Evolutionary conservation across 2,329 filamentous ascomycete species (phyloP), one percentile per base, ranked within the genome.

Genomic region (Pezicula rhizophila): DNA sequence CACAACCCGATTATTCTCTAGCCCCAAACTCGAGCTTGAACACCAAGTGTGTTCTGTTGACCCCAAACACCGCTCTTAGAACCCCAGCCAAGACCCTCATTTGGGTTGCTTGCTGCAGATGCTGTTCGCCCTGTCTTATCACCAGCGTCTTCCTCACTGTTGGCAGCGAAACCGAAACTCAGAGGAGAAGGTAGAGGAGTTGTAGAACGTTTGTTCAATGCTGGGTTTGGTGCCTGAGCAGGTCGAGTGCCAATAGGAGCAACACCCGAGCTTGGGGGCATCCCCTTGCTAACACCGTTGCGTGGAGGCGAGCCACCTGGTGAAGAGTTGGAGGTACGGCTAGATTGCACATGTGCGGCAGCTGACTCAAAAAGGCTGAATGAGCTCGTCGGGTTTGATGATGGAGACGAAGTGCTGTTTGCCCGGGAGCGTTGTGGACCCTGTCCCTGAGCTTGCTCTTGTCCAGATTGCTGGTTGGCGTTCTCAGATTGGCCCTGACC

Each of bases 171-270:
- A 20, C 85, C 84, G 54, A 84, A 85, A 66, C 85, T 85, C 46
- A 93, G 75, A 11, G 91, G 90, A n/a, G 90, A 95, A n/a, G 90
- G 84, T 26, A 96, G 77, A 47, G 92, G 91, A 2, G 91, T 95
- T 7, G 89, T 95, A 0, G 91, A 89, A 51, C 89, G 87, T 49
- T 67, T 65, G 68, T 78, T 86, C 57, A 88, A 66, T 8, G 77
- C 74, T 31, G 79, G 76, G 60, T 83, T 84, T 28, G 74, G 64
- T 20, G 73, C 52, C 79, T 76, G 37, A 71, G 66, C 78, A 15
- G 92, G 92, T 40, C 93, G 85, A 50, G 92, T 96, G 55, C 93
- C 93, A 59, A 97, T 97, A 15, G 93, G 92, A 18, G 90, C 92
- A 46, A 97, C 90, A 4, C 86, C 76, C 49, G 77, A 76, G 48